phyloP scores from a whole-genome alignment of 1,139 yeast species.

The Zhuliangozyma blackwelliae region DNA sequence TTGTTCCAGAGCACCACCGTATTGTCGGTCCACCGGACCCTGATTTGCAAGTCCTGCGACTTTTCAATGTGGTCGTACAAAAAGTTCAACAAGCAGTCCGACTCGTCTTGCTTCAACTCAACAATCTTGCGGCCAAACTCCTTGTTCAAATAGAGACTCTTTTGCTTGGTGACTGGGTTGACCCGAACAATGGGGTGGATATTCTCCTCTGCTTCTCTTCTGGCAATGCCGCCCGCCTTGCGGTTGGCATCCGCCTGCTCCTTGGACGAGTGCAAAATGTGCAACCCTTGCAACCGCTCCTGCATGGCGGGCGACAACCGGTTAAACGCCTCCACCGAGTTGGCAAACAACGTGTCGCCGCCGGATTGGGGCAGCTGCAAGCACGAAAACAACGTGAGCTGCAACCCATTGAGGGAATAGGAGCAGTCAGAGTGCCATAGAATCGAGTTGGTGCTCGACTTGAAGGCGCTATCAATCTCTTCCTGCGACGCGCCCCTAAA shows the following conservation, averaged over 20 bases:
- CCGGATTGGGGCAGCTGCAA: slow-evolving; percentile 39
- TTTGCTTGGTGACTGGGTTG: slow-evolving; percentile 25
- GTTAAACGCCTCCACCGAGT: slow-evolving; percentile 28
- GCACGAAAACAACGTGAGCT: slow-evolving; percentile 33
- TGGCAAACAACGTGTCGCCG: slow-evolving; percentile 37
- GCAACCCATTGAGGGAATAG: slow-evolving; percentile 38
- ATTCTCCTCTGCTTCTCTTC: slow-evolving; percentile 24
- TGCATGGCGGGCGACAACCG: slow-evolving; percentile 26
- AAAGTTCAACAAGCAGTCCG: slow-evolving; percentile 19
- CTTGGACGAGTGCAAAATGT: slow-evolving; percentile 22
- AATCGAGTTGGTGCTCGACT: slow-evolving; percentile 22
- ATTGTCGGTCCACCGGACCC: slow-evolving; percentile 55
- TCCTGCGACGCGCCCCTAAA: slow-evolving; percentile 25
- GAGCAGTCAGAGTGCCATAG: slow-evolving; percentile 43
- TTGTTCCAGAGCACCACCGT: slow-evolving; percentile 25
- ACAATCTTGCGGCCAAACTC: slow-evolving; percentile 24
- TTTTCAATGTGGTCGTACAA: slow-evolving; percentile 22
- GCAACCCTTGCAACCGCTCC: slow-evolving; percentile 21
- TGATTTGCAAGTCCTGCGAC: slow-evolving; percentile 50
- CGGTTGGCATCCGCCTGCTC: slow-evolving; percentile 20
- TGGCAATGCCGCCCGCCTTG: slow-evolving; percentile 20
- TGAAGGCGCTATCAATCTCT: slow-evolving; percentile 21
- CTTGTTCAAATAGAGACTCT: slow-evolving; percentile 20
- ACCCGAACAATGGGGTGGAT: slow-evolving; percentile 24
- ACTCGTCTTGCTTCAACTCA: slow-evolving; percentile 26